Conservation (phyloP, 768 basidiomycete species). For the Chalciporus pseudorubinellus region DNA sequence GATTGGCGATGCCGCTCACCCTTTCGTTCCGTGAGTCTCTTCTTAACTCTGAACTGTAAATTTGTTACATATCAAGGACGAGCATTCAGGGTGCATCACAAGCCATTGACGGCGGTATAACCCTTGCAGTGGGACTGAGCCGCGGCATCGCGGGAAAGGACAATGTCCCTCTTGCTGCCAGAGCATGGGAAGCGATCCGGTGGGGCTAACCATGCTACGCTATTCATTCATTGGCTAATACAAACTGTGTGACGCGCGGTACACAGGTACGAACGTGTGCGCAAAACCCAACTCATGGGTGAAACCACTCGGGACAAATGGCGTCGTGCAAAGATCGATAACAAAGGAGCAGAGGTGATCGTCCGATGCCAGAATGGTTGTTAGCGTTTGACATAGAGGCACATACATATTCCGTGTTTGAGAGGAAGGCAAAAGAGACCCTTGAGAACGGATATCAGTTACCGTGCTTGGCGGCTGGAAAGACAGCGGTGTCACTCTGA, state of each 20-base stretch:
- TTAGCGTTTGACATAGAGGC: constrained; percentile 27
- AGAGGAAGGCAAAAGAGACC: constrained; percentile 19
- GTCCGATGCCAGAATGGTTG: constrained; percentile 30
- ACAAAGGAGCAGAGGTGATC: constrained; percentile 7
- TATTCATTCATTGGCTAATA: not conserved
- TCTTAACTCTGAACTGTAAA: not conserved
- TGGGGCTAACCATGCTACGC: not conserved
- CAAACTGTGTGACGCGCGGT: not conserved
- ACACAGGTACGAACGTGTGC: constrained; percentile 25
- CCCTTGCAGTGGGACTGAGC: constrained; percentile 31
- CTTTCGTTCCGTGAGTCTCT: constrained; percentile 27
- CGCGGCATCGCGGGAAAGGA: constrained; percentile 6
- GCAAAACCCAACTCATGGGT: constrained; percentile 19
- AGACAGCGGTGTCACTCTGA: constrained; percentile 6
- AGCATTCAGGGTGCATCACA: constrained; percentile 38
- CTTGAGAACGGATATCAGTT: constrained; percentile 23
- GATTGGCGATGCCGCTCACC: constrained; percentile 32
- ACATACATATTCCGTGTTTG: constrained; percentile 23
- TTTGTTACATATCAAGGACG: constrained; percentile 6
- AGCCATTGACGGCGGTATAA: constrained; percentile 41
- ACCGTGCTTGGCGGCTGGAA: constrained; percentile 12
- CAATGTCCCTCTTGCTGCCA: constrained; percentile 3
- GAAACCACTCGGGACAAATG: constrained; percentile 26
- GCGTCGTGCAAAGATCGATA: constrained; percentile 20
- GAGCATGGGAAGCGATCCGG: constrained; percentile 15